These are phyloP conservation scores for Neurospora sp. DNA, from an alignment of 495 filamentous ascomycete species.

Conservation along the genomic window DNA sequence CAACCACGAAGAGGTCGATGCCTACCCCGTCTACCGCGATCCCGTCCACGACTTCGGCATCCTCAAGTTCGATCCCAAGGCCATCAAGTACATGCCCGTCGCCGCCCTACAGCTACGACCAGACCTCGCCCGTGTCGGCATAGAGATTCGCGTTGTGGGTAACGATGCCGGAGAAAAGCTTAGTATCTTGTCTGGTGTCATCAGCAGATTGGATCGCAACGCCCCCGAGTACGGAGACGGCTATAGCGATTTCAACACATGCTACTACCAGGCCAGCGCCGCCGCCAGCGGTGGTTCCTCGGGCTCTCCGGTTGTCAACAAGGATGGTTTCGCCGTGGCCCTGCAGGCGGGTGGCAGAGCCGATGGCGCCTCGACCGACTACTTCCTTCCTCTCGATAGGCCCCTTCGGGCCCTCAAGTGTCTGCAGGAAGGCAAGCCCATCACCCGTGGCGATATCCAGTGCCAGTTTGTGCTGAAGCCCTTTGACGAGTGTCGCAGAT, in stretches of 20 bases:
- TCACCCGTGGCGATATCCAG: conserved; percentile 91
- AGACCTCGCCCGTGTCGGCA: conserved; percentile 81
- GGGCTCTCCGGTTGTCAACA: conserved; percentile 92
- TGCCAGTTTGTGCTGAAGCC: conserved; percentile 95
- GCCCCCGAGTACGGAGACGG: conserved; percentile 97
- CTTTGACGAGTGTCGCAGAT: conserved; percentile 90
- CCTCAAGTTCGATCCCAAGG: conserved; percentile 86
- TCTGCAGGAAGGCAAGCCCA: conserved; percentile 60
- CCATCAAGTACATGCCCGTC: conserved; percentile 93
- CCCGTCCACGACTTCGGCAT: conserved; percentile 98
- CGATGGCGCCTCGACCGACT: conserved; percentile 94
- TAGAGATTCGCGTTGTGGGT: conserved; percentile 92
- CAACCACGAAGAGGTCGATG: conserved; percentile 95
- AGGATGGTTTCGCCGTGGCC: conserved; percentile 85
- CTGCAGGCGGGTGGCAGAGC: conserved; percentile 89
- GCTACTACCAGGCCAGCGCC: conserved; percentile 97
- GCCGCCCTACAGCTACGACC: conserved; percentile 70
- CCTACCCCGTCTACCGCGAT: conserved; percentile 95
- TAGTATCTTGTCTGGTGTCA: conserved; percentile 94
- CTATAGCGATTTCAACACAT: conserved; percentile 99
- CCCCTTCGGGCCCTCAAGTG: conserved; percentile 79
- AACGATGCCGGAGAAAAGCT: conserved; percentile 99
- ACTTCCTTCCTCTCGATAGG: conserved; percentile 89
- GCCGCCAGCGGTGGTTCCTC: conserved; percentile 94
- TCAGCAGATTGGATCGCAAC: conserved; percentile 90